Conservation (phyloP, 345 rosid species). For the Geranium rotundifolium region DNA sequence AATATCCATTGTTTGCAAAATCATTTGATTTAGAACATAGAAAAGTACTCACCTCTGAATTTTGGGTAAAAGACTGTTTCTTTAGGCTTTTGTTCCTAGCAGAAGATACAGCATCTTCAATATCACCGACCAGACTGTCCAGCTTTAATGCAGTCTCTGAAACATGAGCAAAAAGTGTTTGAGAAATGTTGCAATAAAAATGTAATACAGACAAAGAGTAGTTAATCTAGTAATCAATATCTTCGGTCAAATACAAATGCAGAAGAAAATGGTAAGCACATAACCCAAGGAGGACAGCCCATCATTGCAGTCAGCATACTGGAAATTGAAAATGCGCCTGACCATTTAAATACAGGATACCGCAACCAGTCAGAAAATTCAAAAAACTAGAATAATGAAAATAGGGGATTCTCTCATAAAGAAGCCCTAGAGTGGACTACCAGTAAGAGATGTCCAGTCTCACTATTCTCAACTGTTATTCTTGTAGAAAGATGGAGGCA, state of each 20-base stretch:
- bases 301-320: no score
- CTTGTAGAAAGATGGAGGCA: background rate
- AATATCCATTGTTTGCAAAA: background rate
- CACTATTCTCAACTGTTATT: background rate
- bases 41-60: constrained; percentile 49
- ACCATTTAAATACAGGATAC: no score
- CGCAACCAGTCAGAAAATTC: no score
- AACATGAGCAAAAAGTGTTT: constrained; percentile 10
- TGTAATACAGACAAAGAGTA: background rate
- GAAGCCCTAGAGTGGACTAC: background rate
- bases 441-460: background rate
- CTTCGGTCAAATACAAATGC: background rate
- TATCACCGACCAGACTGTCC: constrained; percentile 69
- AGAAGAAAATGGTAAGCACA: no score
- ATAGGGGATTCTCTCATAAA: no score
- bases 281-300: background rate
- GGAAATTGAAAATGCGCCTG: no score
- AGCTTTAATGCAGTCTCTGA: constrained; percentile 87
- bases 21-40: background rate
- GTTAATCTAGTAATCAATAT: background rate
- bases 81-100: constrained; percentile 45
- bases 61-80: constrained; percentile 31
- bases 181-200: constrained; percentile 2
- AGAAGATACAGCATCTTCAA: constrained; percentile 84
- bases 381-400: no score